A percentile compares a stretch with the other conserved stretches of the same genome.
Evolutionary conservation across 352 stramenopile genomes (phyloP).

Genomic region (Pythium dissotocum): DNA sequence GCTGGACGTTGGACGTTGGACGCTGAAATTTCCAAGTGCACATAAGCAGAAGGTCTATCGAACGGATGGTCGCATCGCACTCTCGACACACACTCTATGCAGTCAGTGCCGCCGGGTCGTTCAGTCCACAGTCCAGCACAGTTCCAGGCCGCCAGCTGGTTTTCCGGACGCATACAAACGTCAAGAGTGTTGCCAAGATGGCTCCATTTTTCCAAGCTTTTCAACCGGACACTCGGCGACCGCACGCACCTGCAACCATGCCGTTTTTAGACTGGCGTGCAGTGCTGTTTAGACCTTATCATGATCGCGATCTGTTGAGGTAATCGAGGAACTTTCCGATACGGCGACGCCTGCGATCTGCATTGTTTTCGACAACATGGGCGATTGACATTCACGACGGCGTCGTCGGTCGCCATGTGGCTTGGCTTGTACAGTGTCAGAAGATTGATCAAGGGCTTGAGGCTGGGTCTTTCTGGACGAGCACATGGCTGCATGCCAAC

Average conservation of each 20-base stretch:
- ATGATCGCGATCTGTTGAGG: constrained; percentile 2
- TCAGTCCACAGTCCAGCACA: not conserved
- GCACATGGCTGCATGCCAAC: no score
- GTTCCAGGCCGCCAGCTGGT: constrained; percentile 24
- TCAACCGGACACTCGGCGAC: not conserved
- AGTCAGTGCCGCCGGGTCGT: not conserved
- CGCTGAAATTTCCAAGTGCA: constrained; percentile 30
- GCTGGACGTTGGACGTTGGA: constrained; percentile 18
- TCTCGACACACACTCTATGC: constrained; percentile 17
- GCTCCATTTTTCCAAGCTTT: not conserved
- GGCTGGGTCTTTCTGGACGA: no score
- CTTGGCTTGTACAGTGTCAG: not conserved
- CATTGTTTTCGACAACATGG: not conserved
- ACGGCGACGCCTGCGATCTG: not conserved
- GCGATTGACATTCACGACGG: not conserved
- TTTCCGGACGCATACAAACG: constrained; percentile 8
- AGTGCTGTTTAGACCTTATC: not conserved
- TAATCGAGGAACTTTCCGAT: not conserved
- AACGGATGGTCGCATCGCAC: constrained; percentile 22
- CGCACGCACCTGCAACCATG: constrained; percentile 3
- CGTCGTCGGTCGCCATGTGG: not conserved
- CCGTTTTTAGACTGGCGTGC: constrained; percentile 1
- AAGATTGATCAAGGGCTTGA: no score
- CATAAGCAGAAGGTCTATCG: constrained; percentile 14
- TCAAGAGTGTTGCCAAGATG: not conserved